Percentiles rank a stretch among this genome's conserved stretches.
Evolutionary conservation across 1,284 basidiomycete genomes (phyloP).

Genomic region (Ceratobasidium papillatum): DNA sequence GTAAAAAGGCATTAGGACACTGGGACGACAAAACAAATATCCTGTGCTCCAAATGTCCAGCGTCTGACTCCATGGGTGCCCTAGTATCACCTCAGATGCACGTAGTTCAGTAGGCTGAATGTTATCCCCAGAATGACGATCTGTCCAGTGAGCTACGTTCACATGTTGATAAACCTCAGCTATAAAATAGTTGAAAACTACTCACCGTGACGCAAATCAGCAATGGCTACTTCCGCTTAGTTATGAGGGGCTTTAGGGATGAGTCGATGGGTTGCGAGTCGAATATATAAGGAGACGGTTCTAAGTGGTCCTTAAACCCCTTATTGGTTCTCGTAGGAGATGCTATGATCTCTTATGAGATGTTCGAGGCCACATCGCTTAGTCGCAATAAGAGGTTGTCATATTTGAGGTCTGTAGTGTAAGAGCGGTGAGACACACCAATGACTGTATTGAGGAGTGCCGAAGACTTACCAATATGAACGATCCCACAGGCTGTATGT

Average conservation of each 20-base stretch:
- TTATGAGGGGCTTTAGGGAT: not conserved
- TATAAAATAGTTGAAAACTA: not conserved
- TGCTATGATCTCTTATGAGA: too few relatives aligned
- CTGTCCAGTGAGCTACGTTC: not conserved
- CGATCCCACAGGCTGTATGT: slow-evolving; percentile 94
- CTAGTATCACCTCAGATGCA: slow-evolving; percentile 7
- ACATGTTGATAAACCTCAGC: not conserved
- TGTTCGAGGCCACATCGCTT: not conserved
- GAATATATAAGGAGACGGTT: not conserved
- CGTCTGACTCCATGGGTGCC: not conserved
- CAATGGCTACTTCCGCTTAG: not conserved
- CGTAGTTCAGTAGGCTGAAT: not conserved
- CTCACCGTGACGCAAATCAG: not conserved
- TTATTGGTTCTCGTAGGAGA: not conserved
- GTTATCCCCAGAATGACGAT: not conserved
- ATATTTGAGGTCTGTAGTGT: slow-evolving; percentile 85
- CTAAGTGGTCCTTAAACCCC: too few relatives aligned
- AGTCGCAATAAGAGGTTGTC: slow-evolving; percentile 90
- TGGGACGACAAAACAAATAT: not conserved
- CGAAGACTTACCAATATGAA: slow-evolving; percentile 70
- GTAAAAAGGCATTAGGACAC: not conserved
- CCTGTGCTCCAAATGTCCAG: not conserved
- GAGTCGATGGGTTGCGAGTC: not conserved
- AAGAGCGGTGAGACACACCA: not conserved
- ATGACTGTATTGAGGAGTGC: not conserved